Evolutionary conservation across 2,329 filamentous ascomycete species (phyloP).

Genomic region (Epicoccum sorghinum): DNA sequence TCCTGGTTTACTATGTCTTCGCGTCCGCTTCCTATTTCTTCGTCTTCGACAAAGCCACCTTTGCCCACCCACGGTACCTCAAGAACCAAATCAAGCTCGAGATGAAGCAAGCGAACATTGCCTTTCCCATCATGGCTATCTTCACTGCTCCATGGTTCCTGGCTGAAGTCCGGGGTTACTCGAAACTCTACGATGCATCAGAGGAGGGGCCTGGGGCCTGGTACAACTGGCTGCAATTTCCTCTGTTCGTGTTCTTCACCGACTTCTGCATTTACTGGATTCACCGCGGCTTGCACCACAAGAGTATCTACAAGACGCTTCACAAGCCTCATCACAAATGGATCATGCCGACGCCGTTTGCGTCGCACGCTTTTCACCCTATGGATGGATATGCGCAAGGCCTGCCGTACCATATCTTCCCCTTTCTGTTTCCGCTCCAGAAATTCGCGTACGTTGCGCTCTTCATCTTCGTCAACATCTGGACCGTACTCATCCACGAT

Average conservation of each 20-base stretch:
- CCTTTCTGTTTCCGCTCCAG: constrained; percentile 89
- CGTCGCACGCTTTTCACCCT: constrained; percentile 93
- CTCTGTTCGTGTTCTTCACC: constrained; percentile 85
- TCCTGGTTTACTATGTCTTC: constrained; percentile 83
- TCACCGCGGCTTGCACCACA: constrained; percentile 84
- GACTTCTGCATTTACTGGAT: constrained; percentile 93
- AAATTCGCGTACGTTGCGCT: constrained; percentile 86
- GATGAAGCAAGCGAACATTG: constrained; percentile 76
- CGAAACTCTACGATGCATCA: constrained; percentile 83
- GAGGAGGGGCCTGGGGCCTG: constrained; percentile 75
- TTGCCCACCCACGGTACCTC: constrained; percentile 90
- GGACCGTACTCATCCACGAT: constrained; percentile 96
- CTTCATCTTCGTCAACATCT: constrained; percentile 93
- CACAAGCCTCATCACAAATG: constrained; percentile 99
- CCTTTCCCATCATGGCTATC: constrained; percentile 83
- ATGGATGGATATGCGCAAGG: constrained; percentile 89
- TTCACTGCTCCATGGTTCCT: constrained; percentile 84
- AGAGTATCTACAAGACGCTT: constrained; percentile 79
- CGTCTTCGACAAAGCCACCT: constrained; percentile 88
- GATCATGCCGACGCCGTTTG: constrained; percentile 97
- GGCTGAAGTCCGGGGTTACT: constrained; percentile 80
- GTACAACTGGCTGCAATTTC: constrained; percentile 85
- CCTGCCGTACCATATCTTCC: constrained; percentile 90
- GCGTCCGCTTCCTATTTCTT: constrained; percentile 84
- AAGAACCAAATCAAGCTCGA: constrained; percentile 90